Evolutionary conservation across 1,284 basidiomycete species (phyloP).

Genomic region (Cryptococcus amylolentus): DNA sequence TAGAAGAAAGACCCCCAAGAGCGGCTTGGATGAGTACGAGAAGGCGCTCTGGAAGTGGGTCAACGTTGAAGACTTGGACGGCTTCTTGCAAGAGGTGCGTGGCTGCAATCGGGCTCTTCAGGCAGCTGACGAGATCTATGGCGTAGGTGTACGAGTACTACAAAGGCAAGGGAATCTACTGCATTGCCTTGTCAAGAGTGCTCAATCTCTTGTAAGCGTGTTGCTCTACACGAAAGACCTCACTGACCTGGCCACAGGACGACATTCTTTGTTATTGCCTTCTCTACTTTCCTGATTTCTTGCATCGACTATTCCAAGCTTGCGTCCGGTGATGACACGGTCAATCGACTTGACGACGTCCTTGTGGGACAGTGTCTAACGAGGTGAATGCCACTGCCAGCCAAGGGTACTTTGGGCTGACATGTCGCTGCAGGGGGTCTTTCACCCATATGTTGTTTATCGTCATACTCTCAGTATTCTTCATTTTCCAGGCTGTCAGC

Average conservation of each 20-base stretch:
- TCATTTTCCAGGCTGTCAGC: conserved; percentile 57
- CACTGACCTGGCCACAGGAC: conserved; percentile 59
- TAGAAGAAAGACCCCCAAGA: conserved; percentile 12
- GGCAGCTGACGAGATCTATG: conserved; percentile 2
- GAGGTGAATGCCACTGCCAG: conserved; percentile 55
- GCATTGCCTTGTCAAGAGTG: conserved; percentile 80
- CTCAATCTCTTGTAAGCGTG: conserved; percentile 82
- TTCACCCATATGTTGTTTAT: conserved; percentile 62
- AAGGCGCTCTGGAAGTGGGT: conserved; percentile 97
- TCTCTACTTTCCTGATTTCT: conserved; percentile 91
- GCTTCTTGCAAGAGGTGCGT: conserved; percentile 82
- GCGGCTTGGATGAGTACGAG: conserved; percentile 75
- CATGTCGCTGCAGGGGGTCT: conserved; percentile 18
- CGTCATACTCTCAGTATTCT: conserved; percentile 73
- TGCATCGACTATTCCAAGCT: conserved; percentile 89
- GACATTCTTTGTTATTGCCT: conserved; percentile 92
- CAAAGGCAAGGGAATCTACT: conserved; percentile 90
- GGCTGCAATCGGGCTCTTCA: neutral
- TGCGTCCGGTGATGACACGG: conserved; percentile 38
- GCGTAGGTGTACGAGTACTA: conserved; percentile 77
- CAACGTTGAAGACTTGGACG: conserved; percentile 93
- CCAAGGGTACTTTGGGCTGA: neutral
- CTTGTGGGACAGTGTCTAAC: conserved; percentile 76
- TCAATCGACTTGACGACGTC: conserved; percentile 65
- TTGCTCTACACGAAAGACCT: neutral